Conservation (phyloP, 2,329 filamentous ascomycete genomes). For the Botryotinia narcissicola region DNA sequence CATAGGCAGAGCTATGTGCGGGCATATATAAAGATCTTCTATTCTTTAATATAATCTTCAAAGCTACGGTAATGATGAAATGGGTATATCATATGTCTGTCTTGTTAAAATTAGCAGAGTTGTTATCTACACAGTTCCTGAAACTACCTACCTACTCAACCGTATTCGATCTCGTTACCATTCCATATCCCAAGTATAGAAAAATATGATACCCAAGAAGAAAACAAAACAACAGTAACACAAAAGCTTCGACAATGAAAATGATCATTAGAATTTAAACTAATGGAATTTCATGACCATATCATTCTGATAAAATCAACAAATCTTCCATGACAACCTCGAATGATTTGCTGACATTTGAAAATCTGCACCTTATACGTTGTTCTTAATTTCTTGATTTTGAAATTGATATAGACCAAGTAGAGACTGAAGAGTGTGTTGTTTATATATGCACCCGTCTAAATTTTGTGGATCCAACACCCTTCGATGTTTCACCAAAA, state of each 20-base stretch:
- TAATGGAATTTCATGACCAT: too few relatives aligned
- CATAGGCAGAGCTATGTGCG: not conserved
- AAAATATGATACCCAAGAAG: not conserved
- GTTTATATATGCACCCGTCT: fast-evolving
- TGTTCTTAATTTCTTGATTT: too few relatives aligned
- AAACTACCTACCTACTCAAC: too few relatives aligned
- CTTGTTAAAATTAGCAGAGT: too few relatives aligned
- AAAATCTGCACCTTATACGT: too few relatives aligned
- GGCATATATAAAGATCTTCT: not conserved
- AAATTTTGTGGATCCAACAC: not conserved
- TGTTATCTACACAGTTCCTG: too few relatives aligned
- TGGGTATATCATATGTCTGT: too few relatives aligned
- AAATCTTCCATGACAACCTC: too few relatives aligned
- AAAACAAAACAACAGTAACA: not conserved
- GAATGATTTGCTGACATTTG: too few relatives aligned
- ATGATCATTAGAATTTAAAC: fast-evolving
- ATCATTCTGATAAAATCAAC: too few relatives aligned
- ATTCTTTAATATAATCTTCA: not conserved
- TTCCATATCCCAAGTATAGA: fast-evolving
- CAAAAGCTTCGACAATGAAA: not conserved
- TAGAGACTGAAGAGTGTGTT: not conserved
- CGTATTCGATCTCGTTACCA: fast-evolving
- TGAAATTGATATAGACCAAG: too few relatives aligned
- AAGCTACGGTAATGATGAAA: too few relatives aligned
- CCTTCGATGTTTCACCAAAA: not conserved